These are phyloP conservation scores for Plantago coronopus DNA, from an alignment of 305 asterid genomes.

Conservation along the genomic window DNA sequence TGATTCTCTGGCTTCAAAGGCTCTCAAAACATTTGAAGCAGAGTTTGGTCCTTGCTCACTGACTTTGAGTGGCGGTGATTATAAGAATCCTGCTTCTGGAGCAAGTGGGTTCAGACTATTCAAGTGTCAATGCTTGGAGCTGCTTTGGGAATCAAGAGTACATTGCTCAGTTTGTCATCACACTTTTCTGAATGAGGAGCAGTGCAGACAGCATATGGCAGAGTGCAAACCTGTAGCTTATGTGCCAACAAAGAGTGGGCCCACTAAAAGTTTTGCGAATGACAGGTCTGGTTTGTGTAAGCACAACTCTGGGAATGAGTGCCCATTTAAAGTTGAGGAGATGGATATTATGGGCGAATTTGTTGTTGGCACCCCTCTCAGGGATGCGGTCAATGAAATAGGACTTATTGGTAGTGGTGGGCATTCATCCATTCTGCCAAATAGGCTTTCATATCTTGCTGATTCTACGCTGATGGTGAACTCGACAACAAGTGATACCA, in stretches of 20 bases:
- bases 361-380: slow-evolving; percentile 50
- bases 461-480: slow-evolving; percentile 45
- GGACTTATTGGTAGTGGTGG: slow-evolving; percentile 68
- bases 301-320: slow-evolving; percentile 32
- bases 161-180: slow-evolving; percentile 79
- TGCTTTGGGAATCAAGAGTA: slow-evolving; percentile 59
- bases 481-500: slow-evolving; percentile 28
- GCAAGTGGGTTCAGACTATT: slow-evolving; percentile 38
- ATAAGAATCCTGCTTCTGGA: slow-evolving; percentile 31
- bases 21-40: slow-evolving; percentile 50
- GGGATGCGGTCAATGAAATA: slow-evolving; percentile 57
- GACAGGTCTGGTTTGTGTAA: slow-evolving; percentile 36
- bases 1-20: slow-evolving; percentile 47
- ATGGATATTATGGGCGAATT: slow-evolving; percentile 78
- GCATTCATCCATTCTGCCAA: slow-evolving; percentile 43
- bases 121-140: slow-evolving; percentile 83
- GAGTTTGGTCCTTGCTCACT: slow-evolving; percentile 45
- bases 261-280: slow-evolving; percentile 40
- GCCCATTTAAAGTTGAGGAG: slow-evolving; percentile 71
- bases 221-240: slow-evolving; percentile 45
- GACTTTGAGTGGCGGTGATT: slow-evolving; percentile 26
- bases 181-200: slow-evolving; percentile 52
- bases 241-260: slow-evolving; percentile 36
- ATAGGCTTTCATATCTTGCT: slow-evolving; percentile 35
- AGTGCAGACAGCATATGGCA: slow-evolving; percentile 43